phyloP scores from a whole-genome alignment of 345 rosid species.

The Rhodamnia argentea region DNA sequence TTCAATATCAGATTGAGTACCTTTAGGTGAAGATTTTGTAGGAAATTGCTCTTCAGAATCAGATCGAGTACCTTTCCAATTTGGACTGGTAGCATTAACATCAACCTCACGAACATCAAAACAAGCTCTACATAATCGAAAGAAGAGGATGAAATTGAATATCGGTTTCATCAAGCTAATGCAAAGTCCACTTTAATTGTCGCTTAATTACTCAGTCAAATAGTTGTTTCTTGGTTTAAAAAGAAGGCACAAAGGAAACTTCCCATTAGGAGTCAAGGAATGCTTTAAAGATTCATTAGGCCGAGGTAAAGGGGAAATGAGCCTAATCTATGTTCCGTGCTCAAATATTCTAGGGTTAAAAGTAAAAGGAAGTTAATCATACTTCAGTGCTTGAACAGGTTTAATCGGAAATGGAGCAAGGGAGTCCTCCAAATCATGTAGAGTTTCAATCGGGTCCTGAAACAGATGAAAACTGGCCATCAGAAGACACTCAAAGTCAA shows the following conservation, averaged over 20 bases:
- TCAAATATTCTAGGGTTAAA: not conserved
- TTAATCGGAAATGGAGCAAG: constrained; percentile 69
- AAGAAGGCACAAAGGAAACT: not conserved
- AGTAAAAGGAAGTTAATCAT: not conserved
- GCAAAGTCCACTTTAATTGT: not conserved
- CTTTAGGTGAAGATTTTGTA: constrained; percentile 17
- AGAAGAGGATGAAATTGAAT: not conserved
- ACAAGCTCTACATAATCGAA: constrained; percentile 58
- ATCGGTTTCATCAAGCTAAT: not conserved
- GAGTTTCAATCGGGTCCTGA: constrained; percentile 55
- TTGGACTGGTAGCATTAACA: constrained; percentile 43
- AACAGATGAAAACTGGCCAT: constrained; percentile 8
- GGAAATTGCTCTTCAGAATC: constrained; percentile 37
- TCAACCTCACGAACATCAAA: constrained; percentile 75
- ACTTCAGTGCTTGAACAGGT: constrained; percentile 54
- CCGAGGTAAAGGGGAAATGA: not conserved
- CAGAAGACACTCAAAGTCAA: not conserved
- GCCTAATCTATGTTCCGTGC: not conserved
- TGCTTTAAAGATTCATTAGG: not conserved
- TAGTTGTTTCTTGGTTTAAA: not conserved
- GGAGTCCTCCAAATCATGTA: constrained; percentile 70
- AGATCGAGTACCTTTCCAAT: constrained; percentile 32
- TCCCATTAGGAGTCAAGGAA: not conserved
- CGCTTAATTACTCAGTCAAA: not conserved
- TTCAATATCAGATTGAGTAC: constrained; percentile 22